These are phyloP conservation scores for Polymyxa betae DNA, from an alignment of 208 protist species.

Conservation along the genomic window DNA sequence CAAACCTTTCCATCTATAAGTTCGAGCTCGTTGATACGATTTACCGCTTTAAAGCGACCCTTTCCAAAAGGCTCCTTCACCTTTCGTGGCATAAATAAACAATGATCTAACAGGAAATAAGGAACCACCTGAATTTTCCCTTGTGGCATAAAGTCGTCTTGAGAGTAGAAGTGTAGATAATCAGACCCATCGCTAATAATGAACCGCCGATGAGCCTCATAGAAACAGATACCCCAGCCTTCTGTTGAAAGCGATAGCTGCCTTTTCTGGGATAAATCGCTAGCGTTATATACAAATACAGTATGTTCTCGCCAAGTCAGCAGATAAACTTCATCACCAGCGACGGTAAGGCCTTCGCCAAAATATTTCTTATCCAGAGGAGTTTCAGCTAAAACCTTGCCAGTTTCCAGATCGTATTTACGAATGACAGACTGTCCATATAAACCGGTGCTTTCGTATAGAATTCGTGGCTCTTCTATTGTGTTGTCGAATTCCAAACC, in stretches of 20 bases:
- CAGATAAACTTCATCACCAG: slow-evolving; percentile 1
- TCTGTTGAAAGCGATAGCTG: not conserved
- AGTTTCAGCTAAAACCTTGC: not conserved
- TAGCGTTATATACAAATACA: not conserved
- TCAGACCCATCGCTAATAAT: not conserved
- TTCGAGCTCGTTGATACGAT: slow-evolving; percentile 25
- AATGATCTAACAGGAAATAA: too few relatives aligned
- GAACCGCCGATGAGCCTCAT: not conserved
- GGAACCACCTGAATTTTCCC: not conserved
- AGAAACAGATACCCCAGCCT: slow-evolving; percentile 20
- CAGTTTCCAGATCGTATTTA: not conserved
- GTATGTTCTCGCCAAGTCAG: slow-evolving; percentile 50
- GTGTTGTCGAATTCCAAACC: not conserved
- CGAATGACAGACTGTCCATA: slow-evolving; percentile 25
- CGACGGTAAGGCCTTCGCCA: slow-evolving; percentile 35
- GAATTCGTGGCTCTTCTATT: not conserved
- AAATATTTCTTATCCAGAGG: not conserved
- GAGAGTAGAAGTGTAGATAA: not conserved
- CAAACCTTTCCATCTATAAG: slow-evolving; percentile 24
- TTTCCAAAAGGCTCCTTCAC: not conserved
- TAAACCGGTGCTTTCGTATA: slow-evolving; percentile 22
- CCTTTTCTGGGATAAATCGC: not conserved
- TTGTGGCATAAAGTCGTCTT: not conserved
- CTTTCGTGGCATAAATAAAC: not conserved
- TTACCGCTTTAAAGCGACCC: not conserved